Evolutionary conservation across 1,139 yeast genomes (phyloP), one percentile per base, ranked within the genome.

Genomic region (Petasospora fabianii): DNA sequence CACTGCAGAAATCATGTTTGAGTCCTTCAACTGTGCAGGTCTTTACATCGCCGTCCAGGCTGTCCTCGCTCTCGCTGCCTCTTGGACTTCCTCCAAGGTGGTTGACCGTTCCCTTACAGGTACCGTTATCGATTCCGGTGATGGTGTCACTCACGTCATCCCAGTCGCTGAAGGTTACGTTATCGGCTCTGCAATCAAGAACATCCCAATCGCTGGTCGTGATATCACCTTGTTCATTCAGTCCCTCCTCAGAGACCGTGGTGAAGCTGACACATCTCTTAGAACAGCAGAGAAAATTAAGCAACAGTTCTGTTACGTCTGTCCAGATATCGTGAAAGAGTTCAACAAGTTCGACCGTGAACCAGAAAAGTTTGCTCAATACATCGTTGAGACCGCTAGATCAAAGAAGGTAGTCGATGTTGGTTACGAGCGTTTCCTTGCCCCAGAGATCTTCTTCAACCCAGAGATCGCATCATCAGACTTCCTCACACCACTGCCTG

Each of bases 161-260:
- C 98, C 99, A 11, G 99, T 92, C 29, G 99, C 98, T 17, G 99
- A 92, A 66, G 99, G 99, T 41, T 92, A 92, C 59, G 98, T 94
- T 30, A 92, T 92, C 61, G 98, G 97, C 8, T 81, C 95, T 12
- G 96, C 97, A 33, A 92, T 92, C 61, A 92, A 94, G 60, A 90
- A 92, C 61, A 88, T 92, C 46, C 99, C 99, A 41, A 83, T 92
- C 63, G 99, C 99, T 1, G 99, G 99, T 54, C 80, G 98, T 65
- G 98, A 94, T 61, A 90, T 92, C 58, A 92, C 98, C 6, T 74
- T 80, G 53, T 92, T 94, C 62, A 90, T 92, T 53, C 99, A 92
- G 68, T 80, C 87, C 38, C 70, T 94, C 60, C 74, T 92, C 54
- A 84, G 99, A 69, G 99, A 92, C 61, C 80, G 99, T 62, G 97